A percentile compares a stretch with the other conserved stretches of the same genome.
phyloP scores from a whole-genome alignment of 2,329 filamentous ascomycete species.

The Chaetomiaceae sp. region DNA sequence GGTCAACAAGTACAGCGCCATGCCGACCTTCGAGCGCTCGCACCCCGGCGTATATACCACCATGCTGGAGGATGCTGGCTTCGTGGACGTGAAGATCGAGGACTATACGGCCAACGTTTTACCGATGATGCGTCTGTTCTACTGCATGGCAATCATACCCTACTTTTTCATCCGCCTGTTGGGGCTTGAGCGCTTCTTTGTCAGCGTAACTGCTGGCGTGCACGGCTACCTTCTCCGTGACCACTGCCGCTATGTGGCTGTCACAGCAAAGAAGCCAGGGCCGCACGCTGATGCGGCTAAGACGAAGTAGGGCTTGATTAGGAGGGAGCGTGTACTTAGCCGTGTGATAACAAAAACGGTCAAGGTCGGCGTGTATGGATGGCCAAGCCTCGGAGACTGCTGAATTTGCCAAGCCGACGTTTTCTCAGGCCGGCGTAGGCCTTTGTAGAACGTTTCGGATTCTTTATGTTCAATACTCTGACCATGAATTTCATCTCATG shows the following conservation, averaged over 20 bases:
- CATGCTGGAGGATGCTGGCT: conserved; percentile 39
- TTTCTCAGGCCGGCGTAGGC: too few species aligned
- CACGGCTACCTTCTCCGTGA: conserved; percentile 29
- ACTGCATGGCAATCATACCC: conserved; percentile 38
- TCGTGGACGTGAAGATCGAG: conserved; percentile 37
- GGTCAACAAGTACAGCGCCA: conserved; percentile 39
- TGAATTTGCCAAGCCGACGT: too few species aligned
- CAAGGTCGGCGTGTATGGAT: too few species aligned
- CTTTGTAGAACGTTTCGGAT: too few species aligned
- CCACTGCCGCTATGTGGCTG: conserved; percentile 32
- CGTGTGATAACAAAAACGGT: too few species aligned
- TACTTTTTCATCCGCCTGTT: conserved; percentile 40
- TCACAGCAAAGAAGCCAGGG: conserved; percentile 33
- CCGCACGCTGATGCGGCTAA: conserved; percentile 5
- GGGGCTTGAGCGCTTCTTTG: conserved; percentile 38
- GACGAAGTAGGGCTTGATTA: conserved; percentile 3
- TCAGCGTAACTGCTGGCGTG: conserved; percentile 43
- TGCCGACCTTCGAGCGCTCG: conserved; percentile 39
- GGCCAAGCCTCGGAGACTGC: too few species aligned
- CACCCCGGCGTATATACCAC: conserved; percentile 33
- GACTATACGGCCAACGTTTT: conserved; percentile 42
- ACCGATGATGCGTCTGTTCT: conserved; percentile 45
- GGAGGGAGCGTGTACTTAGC: too few species aligned
- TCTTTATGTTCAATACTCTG: too few species aligned
- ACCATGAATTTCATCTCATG: too few species aligned